Conservation (phyloP, 805 yeast genomes). For the Zygotorulaspora florentina region DNA sequence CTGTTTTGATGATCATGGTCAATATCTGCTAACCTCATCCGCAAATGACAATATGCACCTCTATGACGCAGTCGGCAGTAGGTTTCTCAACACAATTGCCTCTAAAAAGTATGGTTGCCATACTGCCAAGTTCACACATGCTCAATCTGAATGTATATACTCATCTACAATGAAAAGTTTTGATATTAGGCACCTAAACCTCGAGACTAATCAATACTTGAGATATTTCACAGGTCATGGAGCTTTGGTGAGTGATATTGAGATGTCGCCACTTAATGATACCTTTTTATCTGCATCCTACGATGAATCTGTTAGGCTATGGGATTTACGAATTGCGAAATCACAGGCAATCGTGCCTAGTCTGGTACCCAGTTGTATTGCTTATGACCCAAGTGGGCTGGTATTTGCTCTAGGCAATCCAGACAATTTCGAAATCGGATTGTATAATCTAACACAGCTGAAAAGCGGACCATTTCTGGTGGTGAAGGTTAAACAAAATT, state of each 20-base stretch:
- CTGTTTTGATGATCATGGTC: constrained; percentile 82
- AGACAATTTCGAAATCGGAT: constrained; percentile 41
- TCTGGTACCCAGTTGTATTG: constrained; percentile 52
- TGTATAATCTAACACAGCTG: constrained; percentile 59
- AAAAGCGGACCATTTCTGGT: constrained; percentile 54
- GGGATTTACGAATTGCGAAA: constrained; percentile 76
- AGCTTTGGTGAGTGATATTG: constrained; percentile 65
- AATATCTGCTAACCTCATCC: constrained; percentile 68
- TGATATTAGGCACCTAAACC: constrained; percentile 67
- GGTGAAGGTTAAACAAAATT: constrained; percentile 37
- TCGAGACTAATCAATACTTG: constrained; percentile 72
- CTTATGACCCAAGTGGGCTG: constrained; percentile 80
- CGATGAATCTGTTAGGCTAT: constrained; percentile 76
- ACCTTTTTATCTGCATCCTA: constrained; percentile 60
- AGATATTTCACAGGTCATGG: constrained; percentile 88
- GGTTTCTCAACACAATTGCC: constrained; percentile 60
- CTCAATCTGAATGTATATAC: constrained; percentile 65
- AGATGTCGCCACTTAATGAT: constrained; percentile 67
- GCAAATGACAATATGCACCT: constrained; percentile 79
- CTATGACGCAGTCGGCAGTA: constrained; percentile 72
- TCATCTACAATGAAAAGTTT: constrained; percentile 81
- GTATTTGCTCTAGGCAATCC: constrained; percentile 67
- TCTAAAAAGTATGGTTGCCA: constrained; percentile 93
- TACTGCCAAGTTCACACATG: constrained; percentile 77
- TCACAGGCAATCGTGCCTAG: constrained; percentile 60